phyloP scores from a whole-genome alignment of 2,329 filamentous ascomycete species.

The Drechmeria coniospora region DNA sequence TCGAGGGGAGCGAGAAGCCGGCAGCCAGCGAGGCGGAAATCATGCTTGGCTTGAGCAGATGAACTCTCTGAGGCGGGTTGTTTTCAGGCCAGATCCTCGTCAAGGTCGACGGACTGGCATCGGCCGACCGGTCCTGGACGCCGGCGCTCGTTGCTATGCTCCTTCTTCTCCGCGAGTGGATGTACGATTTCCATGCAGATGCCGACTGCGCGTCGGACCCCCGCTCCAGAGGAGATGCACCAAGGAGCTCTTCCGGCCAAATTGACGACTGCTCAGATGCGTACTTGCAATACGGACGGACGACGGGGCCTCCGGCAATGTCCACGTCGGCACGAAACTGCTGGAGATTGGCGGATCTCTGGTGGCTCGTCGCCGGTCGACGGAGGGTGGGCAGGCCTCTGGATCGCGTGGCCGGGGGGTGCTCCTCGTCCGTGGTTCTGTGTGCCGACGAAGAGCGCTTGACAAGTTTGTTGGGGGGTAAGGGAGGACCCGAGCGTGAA shows the following conservation, averaged over 20 bases:
- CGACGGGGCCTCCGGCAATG: constrained; percentile 9
- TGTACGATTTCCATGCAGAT: constrained; percentile 38
- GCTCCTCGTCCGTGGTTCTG: constrained; percentile 22
- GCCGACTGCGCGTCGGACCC: constrained; percentile 5
- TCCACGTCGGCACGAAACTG: constrained; percentile 24
- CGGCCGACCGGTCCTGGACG: constrained; percentile 10
- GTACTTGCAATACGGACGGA: constrained; percentile 14
- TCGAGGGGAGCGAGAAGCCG: constrained; percentile 9
- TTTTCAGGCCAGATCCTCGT: constrained; percentile 14
- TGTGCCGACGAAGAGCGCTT: constrained; percentile 51
- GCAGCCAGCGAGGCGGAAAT: constrained; percentile 13
- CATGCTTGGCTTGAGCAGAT: constrained; percentile 22
- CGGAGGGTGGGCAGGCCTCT: constrained; percentile 52
- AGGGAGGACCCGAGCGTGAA: constrained; percentile 22
- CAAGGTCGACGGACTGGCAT: constrained; percentile 11
- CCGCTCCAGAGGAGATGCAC: constrained; percentile 11
- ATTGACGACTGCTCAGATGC: constrained; percentile 21
- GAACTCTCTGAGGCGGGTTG: constrained; percentile 11
- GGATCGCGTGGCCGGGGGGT: constrained; percentile 31
- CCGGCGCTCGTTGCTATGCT: constrained; percentile 9
- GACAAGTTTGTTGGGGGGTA: constrained; percentile 60
- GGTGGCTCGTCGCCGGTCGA: constrained; percentile 64
- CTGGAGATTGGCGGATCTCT: constrained; percentile 56
- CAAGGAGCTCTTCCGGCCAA: constrained; percentile 14
- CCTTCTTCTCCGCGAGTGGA: constrained; percentile 26